Conservation (phyloP, 176 grass and related monocot genomes). For the Oryza officinalis region DNA sequence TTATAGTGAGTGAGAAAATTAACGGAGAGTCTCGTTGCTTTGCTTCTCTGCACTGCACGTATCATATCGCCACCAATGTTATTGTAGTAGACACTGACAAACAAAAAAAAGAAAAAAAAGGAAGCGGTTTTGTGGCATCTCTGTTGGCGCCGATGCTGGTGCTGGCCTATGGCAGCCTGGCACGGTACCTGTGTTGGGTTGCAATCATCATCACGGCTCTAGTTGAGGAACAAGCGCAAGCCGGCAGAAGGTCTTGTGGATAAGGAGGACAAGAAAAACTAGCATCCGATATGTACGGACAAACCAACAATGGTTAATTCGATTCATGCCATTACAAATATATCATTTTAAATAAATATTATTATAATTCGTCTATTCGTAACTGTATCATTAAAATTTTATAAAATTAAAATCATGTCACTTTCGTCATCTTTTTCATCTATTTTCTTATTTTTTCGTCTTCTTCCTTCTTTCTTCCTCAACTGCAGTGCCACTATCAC, state of each 20-base stretch:
- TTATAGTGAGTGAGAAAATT: neutral
- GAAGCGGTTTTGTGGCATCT: neutral
- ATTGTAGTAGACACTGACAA: neutral
- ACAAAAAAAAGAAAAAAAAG: neutral
- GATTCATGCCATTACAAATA: no score
- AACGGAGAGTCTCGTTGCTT: neutral
- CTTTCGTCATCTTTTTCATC: no score
- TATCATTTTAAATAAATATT: no score
- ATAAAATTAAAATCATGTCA: no score
- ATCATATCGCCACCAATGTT: neutral
- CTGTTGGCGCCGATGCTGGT: neutral
- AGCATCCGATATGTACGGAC: neutral
- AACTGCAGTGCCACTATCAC: no score
- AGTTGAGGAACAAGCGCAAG: neutral
- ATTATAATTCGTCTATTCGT: no score
- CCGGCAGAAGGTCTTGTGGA: neutral
- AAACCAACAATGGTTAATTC: no score
- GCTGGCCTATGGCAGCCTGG: neutral
- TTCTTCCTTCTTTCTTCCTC: no score
- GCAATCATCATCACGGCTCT: no score
- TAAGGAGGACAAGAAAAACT: neutral
- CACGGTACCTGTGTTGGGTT: neutral
- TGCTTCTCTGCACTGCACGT: neutral
- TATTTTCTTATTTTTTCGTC: no score
- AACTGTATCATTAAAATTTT: no score